Conservation (phyloP, 2,329 filamentous ascomycete genomes). For the Pestalotiopsis sp. region DNA sequence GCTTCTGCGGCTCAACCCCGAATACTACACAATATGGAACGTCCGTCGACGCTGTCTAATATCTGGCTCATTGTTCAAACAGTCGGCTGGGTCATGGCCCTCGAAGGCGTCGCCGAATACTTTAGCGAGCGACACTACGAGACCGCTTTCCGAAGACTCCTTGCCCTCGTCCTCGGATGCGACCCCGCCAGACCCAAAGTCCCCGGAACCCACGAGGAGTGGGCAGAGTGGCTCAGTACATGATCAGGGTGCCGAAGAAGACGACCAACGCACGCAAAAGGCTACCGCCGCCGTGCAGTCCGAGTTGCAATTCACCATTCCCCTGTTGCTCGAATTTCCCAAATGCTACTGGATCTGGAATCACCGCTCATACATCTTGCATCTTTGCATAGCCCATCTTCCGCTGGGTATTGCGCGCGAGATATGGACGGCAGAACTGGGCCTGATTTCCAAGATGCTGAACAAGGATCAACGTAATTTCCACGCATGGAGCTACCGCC, state of each 20-base stretch:
- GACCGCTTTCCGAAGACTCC: conserved; percentile 65
- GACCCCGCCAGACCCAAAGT: conserved; percentile 49
- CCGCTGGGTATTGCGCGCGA: conserved; percentile 55
- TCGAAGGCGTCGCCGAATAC: conserved; percentile 58
- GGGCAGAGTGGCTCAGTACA: conserved; percentile 55
- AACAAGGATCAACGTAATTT: conserved; percentile 87
- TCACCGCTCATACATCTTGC: conserved; percentile 83
- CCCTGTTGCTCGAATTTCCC: conserved; percentile 80
- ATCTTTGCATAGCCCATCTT: conserved; percentile 69
- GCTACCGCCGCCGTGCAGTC: conserved; percentile 61
- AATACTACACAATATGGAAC: conserved; percentile 94
- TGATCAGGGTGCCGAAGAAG: conserved; percentile 35
- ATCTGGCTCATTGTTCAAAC: conserved; percentile 59
- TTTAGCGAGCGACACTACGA: conserved; percentile 57
- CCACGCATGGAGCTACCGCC: conserved; percentile 92
- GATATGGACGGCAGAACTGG: conserved; percentile 85
- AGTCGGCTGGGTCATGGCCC: conserved; percentile 44
- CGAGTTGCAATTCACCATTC: conserved; percentile 82
- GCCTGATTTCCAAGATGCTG: conserved; percentile 85
- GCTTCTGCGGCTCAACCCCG: conserved; percentile 76
- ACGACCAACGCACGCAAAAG: conserved; percentile 15
- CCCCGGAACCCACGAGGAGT: conserved; percentile 54
- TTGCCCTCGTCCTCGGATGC: conserved; percentile 53
- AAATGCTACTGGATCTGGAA: conserved; percentile 99
- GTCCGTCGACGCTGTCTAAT: conserved; percentile 74